phyloP scores from a whole-genome alignment of 2,329 filamentous ascomycete species.

The Aspergillus sp. region DNA sequence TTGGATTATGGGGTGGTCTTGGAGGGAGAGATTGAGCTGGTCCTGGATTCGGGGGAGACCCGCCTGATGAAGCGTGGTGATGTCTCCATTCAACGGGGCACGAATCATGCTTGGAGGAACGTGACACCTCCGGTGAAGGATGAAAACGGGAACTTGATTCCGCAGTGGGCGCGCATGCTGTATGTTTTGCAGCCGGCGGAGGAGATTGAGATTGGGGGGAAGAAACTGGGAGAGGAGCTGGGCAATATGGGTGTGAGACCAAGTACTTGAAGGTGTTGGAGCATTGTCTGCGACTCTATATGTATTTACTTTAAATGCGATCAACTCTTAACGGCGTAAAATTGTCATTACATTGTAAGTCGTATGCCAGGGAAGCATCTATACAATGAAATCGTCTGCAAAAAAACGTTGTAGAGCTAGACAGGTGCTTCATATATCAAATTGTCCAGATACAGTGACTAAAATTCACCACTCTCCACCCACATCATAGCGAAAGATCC shows the following conservation, averaged over 20 bases:
- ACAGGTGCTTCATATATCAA: too few relatives aligned
- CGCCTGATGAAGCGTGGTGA: conserved; percentile 49
- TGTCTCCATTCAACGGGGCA: conserved; percentile 50
- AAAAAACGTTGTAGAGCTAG: background rate
- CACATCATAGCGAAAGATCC: conserved; percentile 51
- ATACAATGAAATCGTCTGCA: background rate
- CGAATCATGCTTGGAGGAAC: conserved; percentile 41
- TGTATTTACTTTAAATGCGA: too few relatives aligned
- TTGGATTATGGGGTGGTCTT: conserved; percentile 53
- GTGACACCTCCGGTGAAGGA: conserved; percentile 18
- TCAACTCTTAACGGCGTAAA: too few relatives aligned
- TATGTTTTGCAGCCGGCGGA: conserved; percentile 24
- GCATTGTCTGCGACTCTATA: too few relatives aligned
- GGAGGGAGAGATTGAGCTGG: conserved; percentile 50
- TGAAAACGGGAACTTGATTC: conserved; percentile 10
- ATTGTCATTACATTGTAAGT: too few relatives aligned
- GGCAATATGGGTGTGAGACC: conserved; percentile 11
- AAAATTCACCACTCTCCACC: conserved; percentile 51
- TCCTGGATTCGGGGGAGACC: conserved; percentile 49
- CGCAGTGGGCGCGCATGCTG: conserved; percentile 23
- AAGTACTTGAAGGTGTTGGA: conserved; percentile 15
- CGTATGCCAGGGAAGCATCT: background rate
- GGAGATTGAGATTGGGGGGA: conserved; percentile 23
- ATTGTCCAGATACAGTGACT: background rate
- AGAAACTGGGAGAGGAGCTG: conserved; percentile 24